A percentile compares a stretch with the other conserved stretches of the same genome.
These are phyloP conservation scores for Yamadazyma sp. DNA, from an alignment of 805 yeast species.

Conservation along the genomic window DNA sequence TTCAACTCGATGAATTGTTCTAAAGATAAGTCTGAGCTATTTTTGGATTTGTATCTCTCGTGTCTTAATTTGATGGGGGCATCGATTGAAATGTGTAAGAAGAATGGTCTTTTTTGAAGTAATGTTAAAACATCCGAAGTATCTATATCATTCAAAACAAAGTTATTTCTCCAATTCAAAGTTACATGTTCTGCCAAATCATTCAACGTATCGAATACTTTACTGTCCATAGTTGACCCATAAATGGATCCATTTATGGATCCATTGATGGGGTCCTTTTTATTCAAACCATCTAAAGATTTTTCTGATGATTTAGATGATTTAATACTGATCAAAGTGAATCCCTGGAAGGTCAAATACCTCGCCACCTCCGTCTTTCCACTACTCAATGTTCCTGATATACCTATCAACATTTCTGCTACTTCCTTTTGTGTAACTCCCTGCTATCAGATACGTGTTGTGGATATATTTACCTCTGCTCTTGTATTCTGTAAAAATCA, in stretches of 20 bases:
- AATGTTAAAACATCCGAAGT: conserved; percentile 41
- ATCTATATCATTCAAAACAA: conserved; percentile 53
- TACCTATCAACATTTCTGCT: conserved; percentile 61
- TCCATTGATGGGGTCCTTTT: not conserved
- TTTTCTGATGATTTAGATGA: not conserved
- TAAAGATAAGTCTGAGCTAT: conserved; percentile 11
- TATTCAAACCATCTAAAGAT: not conserved
- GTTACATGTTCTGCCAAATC: conserved; percentile 63
- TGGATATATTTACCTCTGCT: too few relatives aligned
- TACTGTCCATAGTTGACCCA: conserved; percentile 8
- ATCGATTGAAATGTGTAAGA: conserved; percentile 73
- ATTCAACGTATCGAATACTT: conserved; percentile 34
- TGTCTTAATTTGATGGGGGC: conserved; percentile 60
- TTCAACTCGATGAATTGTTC: conserved; percentile 36
- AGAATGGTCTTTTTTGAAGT: conserved; percentile 72
- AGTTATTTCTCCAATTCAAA: conserved; percentile 57
- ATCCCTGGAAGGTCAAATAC: conserved; percentile 55
- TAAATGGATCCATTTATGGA: conserved; percentile 3
- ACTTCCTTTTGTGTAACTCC: too few relatives aligned
- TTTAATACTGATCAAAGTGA: conserved; percentile 26
- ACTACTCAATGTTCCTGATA: conserved; percentile 66
- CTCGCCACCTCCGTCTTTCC: conserved; percentile 65
- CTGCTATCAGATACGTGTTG: too few relatives aligned
- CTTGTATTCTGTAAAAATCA: too few relatives aligned
- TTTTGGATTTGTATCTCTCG: conserved; percentile 22